A percentile compares a stretch with the other conserved stretches of the same genome.
phyloP scores from a whole-genome alignment of 768 basidiomycete species.

The Tulasnella calospora region DNA sequence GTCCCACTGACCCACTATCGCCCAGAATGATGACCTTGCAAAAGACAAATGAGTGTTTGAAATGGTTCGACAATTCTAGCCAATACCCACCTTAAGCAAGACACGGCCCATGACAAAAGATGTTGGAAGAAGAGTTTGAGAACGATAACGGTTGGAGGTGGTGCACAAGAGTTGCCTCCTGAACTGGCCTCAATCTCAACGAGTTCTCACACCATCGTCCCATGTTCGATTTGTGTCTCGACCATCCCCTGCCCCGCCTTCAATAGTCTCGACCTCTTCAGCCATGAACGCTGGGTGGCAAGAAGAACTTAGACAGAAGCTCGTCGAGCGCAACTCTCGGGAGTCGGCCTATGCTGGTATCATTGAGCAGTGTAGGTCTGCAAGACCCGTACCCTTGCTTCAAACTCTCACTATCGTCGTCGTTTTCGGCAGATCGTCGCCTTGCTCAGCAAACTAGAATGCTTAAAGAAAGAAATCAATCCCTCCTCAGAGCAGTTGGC shows the following conservation, averaged over 20 bases:
- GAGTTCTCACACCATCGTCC: slow-evolving; percentile 30
- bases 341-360: slow-evolving; percentile 77
- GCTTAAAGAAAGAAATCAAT: slow-evolving; percentile 87
- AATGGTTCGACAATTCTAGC: not conserved
- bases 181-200: slow-evolving; percentile 21
- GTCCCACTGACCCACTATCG: slow-evolving; percentile 77
- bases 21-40: slow-evolving; percentile 94
- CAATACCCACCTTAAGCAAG: slow-evolving; percentile 63
- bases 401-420: slow-evolving; percentile 26
- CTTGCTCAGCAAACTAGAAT: slow-evolving; percentile 88
- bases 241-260: slow-evolving; percentile 27
- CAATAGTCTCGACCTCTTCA: not conserved
- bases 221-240: slow-evolving; percentile 13
- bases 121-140: not conserved
- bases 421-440: slow-evolving; percentile 61
- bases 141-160: not conserved
- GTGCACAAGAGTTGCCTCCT: slow-evolving; percentile 20
- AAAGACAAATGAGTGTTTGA: slow-evolving; percentile 27
- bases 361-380: slow-evolving; percentile 82
- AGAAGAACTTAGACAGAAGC: slow-evolving; percentile 44
- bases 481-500: slow-evolving; percentile 77
- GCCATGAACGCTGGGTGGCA: slow-evolving; percentile 27
- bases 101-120: slow-evolving; percentile 66
- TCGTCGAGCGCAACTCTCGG: slow-evolving; percentile 75
- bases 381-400: slow-evolving; percentile 16